Base-by-base conservation (phyloP, 1,139 yeast genomes). In the Kodamaea alishanica region DNA sequence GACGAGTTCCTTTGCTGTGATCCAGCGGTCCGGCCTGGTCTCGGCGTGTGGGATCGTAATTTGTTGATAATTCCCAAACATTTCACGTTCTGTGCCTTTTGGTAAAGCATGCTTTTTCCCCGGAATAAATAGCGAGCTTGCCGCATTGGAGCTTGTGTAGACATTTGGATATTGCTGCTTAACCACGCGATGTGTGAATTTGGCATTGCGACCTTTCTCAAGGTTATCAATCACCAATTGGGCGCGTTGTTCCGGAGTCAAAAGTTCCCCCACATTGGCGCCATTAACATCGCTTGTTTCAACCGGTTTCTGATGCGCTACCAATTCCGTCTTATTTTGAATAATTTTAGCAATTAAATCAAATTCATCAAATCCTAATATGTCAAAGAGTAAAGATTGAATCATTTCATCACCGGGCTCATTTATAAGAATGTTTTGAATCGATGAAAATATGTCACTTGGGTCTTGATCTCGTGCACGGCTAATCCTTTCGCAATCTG, bases 51-150 rank as follows among this genome's bases (percentile, higher is more conserved):
- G 98, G 6, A 94, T 87, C 1, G 76, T 63, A 12, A 94, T 79
- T 54, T 92, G 95, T 58, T 94, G 97, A 54, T 84, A 80, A 3
- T 76, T 73, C n/a, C 80, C 60, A 45, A 61, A 73, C 2, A 79
- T 71, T 28, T 70, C 73, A 45, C 97, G 69, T 1, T 81, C 78
- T 0, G 97, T 83, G 0, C 97, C 97, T 2, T 66, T 63, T 0
- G 99, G 98, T 12, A 92, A 69, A 0, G 84, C 69, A 51, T 81
- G 84, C 51, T 83, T 84, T 42, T 84, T 84, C 1, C 97, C 97
- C 11, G 87, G 79, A 33, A 87, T 77, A 58, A 73, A 92, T 15
- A 15, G 20, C 4, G 20, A 15, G 20, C 20, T 15, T 4, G 20
- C 20, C 20, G 20, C 20, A 15, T 15, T 15, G 20, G 20, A 15